A percentile compares a stretch with the other conserved stretches of the same genome.
Evolutionary conservation across 1,139 yeast species (phyloP).

Genomic region (Pichia sp.): DNA sequence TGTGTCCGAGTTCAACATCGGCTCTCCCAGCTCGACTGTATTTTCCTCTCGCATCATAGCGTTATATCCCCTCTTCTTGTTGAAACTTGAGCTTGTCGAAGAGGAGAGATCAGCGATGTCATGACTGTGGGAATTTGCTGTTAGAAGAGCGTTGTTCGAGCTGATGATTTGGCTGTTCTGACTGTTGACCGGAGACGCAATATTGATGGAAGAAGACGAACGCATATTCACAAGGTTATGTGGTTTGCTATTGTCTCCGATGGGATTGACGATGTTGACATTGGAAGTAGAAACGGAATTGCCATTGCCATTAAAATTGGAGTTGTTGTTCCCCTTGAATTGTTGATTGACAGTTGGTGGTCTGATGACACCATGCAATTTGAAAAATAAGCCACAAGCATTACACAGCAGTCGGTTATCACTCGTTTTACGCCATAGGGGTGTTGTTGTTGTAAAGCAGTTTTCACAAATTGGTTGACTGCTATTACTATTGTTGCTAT

Average conservation of each 20-base stretch:
- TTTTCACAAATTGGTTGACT: conserved; percentile 41
- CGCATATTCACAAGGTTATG: not conserved
- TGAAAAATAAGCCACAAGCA: conserved; percentile 56
- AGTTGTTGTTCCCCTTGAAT: not conserved
- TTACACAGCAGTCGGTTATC: conserved; percentile 54
- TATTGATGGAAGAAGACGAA: not conserved
- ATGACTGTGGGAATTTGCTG: not conserved
- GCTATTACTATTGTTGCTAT: not conserved
- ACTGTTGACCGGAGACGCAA: conserved; percentile 1
- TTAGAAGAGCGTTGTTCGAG: not conserved
- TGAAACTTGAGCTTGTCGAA: conserved; percentile 7
- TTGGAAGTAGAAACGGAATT: too few species aligned
- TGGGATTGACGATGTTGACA: not conserved
- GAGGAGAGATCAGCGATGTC: not conserved
- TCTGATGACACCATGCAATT: conserved; percentile 54
- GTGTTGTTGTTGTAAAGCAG: conserved; percentile 55
- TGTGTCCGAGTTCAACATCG: conserved; percentile 22
- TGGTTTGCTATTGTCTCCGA: not conserved
- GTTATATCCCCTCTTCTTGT: conserved; percentile 13
- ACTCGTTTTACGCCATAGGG: conserved; percentile 53
- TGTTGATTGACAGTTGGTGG: conserved; percentile 36
- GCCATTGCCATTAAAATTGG: not conserved
- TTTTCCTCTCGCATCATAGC: conserved; percentile 13
- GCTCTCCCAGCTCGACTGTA: conserved; percentile 16
- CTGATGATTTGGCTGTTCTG: not conserved